Percentiles rank a stretch among this genome's conserved stretches.
phyloP scores from a whole-genome alignment of 2,329 filamentous ascomycete genomes.

The Colletotrichum acutatum region DNA sequence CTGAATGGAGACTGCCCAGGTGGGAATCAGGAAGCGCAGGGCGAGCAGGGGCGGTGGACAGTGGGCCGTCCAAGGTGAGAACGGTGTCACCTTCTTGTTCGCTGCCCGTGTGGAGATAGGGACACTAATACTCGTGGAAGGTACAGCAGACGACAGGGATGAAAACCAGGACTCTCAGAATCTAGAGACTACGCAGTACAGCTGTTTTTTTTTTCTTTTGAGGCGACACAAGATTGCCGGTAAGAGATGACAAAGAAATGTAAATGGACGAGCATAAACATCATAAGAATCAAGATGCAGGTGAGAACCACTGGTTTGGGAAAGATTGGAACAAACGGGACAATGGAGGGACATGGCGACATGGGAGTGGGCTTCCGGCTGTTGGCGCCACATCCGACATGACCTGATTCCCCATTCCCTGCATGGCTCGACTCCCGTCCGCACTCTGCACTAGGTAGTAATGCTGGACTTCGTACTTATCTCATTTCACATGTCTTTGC shows the following conservation, averaged over 20 bases:
- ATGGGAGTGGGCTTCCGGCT: neutral
- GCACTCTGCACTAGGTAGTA: no score
- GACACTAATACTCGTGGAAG: no score
- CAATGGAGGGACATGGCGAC: neutral
- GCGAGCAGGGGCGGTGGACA: neutral
- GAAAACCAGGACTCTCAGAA: no score
- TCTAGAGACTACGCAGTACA: no score
- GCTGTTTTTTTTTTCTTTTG: no score
- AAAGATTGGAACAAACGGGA: constrained; percentile 4
- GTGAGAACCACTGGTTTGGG: constrained; percentile 7
- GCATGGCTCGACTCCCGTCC: constrained; percentile 4
- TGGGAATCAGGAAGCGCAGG: neutral
- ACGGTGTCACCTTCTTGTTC: neutral
- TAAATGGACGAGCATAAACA: neutral
- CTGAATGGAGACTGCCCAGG: neutral
- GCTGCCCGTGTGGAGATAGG: no score
- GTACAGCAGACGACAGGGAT: no score
- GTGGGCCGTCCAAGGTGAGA: neutral
- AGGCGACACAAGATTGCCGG: neutral
- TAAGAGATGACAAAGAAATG: constrained; percentile 1
- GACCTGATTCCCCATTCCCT: constrained; percentile 22
- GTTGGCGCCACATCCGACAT: constrained; percentile 29
- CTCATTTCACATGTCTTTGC: neutral
- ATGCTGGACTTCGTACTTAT: neutral
- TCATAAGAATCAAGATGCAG: neutral